A percentile compares a stretch with the other conserved stretches of the same genome.
phyloP scores from a whole-genome alignment of 2,329 filamentous ascomycete genomes.

The Colletotrichum spinosum region DNA sequence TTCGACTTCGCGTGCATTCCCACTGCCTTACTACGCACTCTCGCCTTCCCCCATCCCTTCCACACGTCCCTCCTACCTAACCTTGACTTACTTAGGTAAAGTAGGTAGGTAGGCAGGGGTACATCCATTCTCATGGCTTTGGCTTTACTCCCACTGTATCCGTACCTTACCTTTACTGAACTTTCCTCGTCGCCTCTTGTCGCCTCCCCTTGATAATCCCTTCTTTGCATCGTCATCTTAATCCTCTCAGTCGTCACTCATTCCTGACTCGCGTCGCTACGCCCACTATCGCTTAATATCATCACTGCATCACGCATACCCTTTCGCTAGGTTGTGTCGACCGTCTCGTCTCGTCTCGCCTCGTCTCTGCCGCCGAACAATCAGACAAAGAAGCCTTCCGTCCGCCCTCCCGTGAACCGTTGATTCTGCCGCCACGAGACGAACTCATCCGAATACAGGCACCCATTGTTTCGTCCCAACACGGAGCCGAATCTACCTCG shows the following conservation, averaged over 20 bases:
- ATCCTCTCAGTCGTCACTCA: constrained; percentile 26
- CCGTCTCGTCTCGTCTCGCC: background rate
- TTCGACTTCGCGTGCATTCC: constrained; percentile 36
- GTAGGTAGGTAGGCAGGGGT: no score
- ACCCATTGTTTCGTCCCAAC: constrained; percentile 22
- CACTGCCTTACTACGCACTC: constrained; percentile 10
- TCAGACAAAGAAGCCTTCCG: background rate
- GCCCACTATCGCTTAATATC: constrained; percentile 30
- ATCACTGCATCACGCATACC: background rate
- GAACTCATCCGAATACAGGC: constrained; percentile 10
- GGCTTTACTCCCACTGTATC: constrained; percentile 8
- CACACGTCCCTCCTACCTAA: background rate
- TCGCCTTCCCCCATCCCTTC: constrained; percentile 29
- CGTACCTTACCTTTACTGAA: no score
- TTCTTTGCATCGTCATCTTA: constrained; percentile 6
- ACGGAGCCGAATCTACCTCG: constrained; percentile 10
- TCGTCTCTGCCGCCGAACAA: background rate
- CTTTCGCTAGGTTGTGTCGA: constrained; percentile 16
- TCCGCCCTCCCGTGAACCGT: background rate
- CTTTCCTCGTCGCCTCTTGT: no score
- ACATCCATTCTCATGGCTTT: constrained; percentile 21
- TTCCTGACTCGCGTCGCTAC: constrained; percentile 17
- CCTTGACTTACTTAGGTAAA: no score
- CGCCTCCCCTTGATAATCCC: background rate
- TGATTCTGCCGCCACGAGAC: constrained; percentile 12